Evolutionary conservation across 2,329 filamentous ascomycete genomes (phyloP).

Genomic region (Penicillium sp.): DNA sequence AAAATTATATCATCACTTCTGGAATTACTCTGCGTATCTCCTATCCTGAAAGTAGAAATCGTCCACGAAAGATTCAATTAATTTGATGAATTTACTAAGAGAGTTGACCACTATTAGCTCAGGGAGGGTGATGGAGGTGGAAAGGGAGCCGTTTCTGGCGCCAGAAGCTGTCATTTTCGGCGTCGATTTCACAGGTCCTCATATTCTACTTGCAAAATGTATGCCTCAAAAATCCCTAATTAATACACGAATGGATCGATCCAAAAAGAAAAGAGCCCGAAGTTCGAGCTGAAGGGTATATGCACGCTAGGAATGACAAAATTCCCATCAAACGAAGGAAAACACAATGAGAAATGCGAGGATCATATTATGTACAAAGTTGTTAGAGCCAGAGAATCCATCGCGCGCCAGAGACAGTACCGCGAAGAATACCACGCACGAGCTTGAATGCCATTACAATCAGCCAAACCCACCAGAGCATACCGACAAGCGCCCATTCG

Average conservation of each 20-base stretch:
- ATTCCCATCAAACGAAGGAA: not conserved
- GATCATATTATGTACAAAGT: not conserved
- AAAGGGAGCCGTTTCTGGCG: too few species aligned
- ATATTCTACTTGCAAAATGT: too few species aligned
- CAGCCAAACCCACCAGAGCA: slow-evolving; percentile 95
- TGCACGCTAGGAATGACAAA: slow-evolving; percentile 9
- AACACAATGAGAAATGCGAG: not conserved
- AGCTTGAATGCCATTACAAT: slow-evolving; percentile 74
- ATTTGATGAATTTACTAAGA: too few species aligned
- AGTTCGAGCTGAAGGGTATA: slow-evolving; percentile 13
- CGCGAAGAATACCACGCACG: slow-evolving; percentile 61
- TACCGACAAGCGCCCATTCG: slow-evolving; percentile 82
- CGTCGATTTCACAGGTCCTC: too few species aligned
- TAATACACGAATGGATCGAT: slow-evolving; percentile 3
- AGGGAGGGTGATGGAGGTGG: too few species aligned
- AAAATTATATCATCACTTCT: too few species aligned
- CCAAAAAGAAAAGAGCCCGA: not conserved
- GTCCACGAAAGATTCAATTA: too few species aligned
- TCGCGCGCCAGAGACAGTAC: slow-evolving; percentile 58
- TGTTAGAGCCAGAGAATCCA: slow-evolving; percentile 80
- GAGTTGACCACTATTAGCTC: too few species aligned
- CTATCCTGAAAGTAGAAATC: too few species aligned
- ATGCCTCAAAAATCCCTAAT: slow-evolving; percentile 3
- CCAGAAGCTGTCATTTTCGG: too few species aligned
- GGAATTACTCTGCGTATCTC: too few species aligned